Conservation (phyloP, 2,329 filamentous ascomycete species). For the Colletotrichum sp. region DNA sequence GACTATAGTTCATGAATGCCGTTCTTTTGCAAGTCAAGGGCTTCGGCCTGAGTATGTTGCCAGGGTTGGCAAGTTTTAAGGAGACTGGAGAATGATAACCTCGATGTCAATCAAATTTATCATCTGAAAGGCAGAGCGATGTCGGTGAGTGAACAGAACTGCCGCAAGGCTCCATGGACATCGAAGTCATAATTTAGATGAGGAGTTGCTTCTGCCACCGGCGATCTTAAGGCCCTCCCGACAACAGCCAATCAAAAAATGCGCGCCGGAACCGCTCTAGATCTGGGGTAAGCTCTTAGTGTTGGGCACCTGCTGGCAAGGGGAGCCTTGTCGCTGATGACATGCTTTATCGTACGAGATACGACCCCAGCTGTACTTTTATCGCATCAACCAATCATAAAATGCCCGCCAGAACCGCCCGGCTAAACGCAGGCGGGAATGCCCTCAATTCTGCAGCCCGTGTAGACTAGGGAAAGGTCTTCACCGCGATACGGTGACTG, state of each 20-base stretch:
- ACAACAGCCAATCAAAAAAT: background rate
- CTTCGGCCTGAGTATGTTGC: background rate
- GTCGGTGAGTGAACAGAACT: background rate
- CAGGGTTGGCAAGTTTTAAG: background rate
- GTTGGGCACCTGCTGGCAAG: background rate
- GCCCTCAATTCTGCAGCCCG: background rate
- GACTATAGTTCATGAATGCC: background rate
- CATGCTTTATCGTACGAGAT: background rate
- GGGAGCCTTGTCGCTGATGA: background rate
- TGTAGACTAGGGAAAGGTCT: rapidly evolving
- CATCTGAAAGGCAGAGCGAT: background rate
- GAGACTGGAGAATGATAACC: rapidly evolving
- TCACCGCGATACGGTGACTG: background rate
- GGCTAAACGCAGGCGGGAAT: background rate
- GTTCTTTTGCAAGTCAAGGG: background rate
- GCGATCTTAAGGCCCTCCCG: background rate
- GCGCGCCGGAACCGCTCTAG: background rate
- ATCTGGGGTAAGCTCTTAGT: background rate
- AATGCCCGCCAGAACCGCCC: background rate
- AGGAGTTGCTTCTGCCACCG: background rate
- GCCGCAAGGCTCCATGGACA: background rate
- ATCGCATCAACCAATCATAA: background rate
- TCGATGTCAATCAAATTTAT: background rate
- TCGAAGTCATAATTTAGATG: background rate
- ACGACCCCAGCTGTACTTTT: background rate